Evolutionary conservation across 768 basidiomycete species (phyloP).

Genomic region (Lyophyllum shimeji): DNA sequence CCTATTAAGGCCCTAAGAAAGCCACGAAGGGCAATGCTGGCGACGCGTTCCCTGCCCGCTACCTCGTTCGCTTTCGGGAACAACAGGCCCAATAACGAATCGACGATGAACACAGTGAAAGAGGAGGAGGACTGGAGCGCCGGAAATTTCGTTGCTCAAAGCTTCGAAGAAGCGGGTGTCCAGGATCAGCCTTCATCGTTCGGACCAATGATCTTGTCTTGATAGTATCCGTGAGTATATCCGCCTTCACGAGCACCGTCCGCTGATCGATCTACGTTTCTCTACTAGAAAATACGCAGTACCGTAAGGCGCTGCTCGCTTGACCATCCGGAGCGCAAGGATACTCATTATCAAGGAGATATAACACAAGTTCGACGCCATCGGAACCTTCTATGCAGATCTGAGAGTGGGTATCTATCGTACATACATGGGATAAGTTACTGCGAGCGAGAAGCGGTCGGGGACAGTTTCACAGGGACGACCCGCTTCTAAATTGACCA

Average conservation of each 20-base stretch:
- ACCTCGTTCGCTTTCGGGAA: conserved; percentile 18
- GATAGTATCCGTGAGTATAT: not conserved
- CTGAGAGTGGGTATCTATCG: no score
- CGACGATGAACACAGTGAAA: conserved; percentile 10
- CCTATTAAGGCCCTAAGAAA: conserved; percentile 42
- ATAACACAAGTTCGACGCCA: no score
- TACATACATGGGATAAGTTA: not conserved
- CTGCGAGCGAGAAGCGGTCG: not conserved
- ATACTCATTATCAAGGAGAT: no score
- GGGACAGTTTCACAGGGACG: not conserved
- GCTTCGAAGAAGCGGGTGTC: not conserved
- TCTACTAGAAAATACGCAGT: no score
- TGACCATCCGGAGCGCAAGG: no score
- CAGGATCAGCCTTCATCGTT: not conserved
- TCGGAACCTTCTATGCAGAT: no score
- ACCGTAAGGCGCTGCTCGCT: no score
- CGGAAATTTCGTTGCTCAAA: conserved; percentile 15
- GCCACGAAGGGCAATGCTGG: conserved; percentile 29
- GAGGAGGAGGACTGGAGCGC: conserved; percentile 45
- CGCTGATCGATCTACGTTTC: not conserved
- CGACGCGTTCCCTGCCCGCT: conserved; percentile 38
- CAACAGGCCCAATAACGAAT: conserved; percentile 11
- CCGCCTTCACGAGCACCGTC: not conserved
- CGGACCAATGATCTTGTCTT: conserved; percentile 10
- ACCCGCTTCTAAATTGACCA: not conserved